Conservation (phyloP, 1,284 basidiomycete species). For the Trametes hirsuta region DNA sequence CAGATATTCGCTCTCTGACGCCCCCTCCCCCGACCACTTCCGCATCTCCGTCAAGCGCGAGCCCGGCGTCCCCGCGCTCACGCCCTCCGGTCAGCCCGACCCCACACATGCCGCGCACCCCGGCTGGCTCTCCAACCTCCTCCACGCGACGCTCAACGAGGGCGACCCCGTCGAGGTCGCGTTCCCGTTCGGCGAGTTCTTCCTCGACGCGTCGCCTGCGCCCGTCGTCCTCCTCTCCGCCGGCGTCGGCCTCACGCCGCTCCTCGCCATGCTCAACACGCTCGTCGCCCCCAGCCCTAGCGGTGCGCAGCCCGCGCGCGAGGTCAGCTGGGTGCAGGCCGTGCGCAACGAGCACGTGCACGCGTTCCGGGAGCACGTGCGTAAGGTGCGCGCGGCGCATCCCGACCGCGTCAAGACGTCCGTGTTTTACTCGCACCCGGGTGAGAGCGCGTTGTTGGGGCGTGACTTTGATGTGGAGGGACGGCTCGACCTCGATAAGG, state of each 20-base stretch:
- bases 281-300: conserved; percentile 9
- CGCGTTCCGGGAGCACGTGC: conserved; percentile 26
- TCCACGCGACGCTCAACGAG: conserved; percentile 28
- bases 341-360: conserved; percentile 25
- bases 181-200: conserved; percentile 33
- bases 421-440: conserved; percentile 27
- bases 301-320: neutral
- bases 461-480: conserved; percentile 25
- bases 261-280: conserved; percentile 32
- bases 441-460: conserved; percentile 17
- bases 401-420: conserved; percentile 17
- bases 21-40: conserved; percentile 26
- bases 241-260: conserved; percentile 32
- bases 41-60: conserved; percentile 34
- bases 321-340: conserved; percentile 30
- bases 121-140: conserved; percentile 31
- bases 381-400: conserved; percentile 10
- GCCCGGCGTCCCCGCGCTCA: conserved; percentile 9
- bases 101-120: conserved; percentile 21
- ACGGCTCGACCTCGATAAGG: conserved; percentile 22
- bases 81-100: conserved; percentile 3
- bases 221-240: conserved; percentile 33
- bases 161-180: conserved; percentile 30
- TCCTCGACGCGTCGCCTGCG: conserved; percentile 27
- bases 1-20: conserved; percentile 31